Evolutionary conservation across 2,329 filamentous ascomycete genomes (phyloP), one percentile per base, ranked within the genome.

Genomic region (Monilinia laxa): DNA sequence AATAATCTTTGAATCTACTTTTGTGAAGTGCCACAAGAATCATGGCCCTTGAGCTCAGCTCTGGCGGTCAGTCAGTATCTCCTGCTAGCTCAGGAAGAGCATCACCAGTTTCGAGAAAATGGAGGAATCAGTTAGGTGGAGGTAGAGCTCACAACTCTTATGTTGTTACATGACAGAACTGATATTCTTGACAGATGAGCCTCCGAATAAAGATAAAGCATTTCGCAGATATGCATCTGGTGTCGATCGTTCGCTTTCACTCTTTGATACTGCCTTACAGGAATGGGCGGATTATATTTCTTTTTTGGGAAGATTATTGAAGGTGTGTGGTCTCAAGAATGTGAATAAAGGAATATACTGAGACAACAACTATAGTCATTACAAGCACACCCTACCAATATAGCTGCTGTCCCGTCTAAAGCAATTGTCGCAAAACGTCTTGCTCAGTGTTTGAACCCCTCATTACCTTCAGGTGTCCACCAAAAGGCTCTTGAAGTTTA

Each of bases 251-350:
- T 91, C 93, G 45, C 84, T 99, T 69, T 86, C 90, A 56, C 84
- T 97, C 45, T 99, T 97, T 81, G 95, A 99, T 77, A 93, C 92
- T 20, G 88, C 92, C 40, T 83, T 97, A 72, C 93, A 98, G 79
- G 95, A 99, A 87, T 99, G 95, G 95, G 95, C 96, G 59, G 95
- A 99, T 80, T 99, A 99, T 77, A 99, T 99, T 75, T 97, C 94
- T 23, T 99, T 98, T 77, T 81, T 99, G 66, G 96, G 91, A 76
- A 88, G 92, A 69, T 83, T 99, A 59, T 83, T 97, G 69, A 98
- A 97, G 87, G 92, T 93, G 77, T 73, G 76, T 71, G 69, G 35
- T 23, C 51, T 68, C 42, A 23, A 66, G 62, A 68, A 56, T 31
- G 49, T 47, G 40, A 67, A 63, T 9, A 56, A 58, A 62, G 55